phyloP scores from a whole-genome alignment of 1,139 yeast species.

The Pneumocystis wakefieldiae region DNA sequence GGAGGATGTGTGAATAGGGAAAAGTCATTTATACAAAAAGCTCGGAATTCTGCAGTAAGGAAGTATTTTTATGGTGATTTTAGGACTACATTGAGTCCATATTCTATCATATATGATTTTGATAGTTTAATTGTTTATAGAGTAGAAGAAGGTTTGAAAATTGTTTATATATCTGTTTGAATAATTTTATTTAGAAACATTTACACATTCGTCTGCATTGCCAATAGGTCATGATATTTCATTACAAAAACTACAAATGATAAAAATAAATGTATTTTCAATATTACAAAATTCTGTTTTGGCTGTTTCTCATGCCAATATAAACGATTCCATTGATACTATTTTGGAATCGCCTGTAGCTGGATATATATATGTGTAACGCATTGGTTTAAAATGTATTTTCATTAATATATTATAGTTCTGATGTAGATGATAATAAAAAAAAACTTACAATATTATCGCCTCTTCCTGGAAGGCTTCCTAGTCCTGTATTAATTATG shows the following conservation, averaged over 20 bases:
- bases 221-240: constrained; percentile 28
- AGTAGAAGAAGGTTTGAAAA: constrained; percentile 27
- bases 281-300: constrained; percentile 58
- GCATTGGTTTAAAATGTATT: constrained; percentile 3
- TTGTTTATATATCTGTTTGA: constrained; percentile 3
- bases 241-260: constrained; percentile 15
- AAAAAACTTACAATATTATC: constrained; percentile 57
- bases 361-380: constrained; percentile 40
- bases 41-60: constrained; percentile 62
- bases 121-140: constrained; percentile 37
- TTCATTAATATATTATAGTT: constrained; percentile 16
- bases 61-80: constrained; percentile 80
- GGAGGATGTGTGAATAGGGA: constrained; percentile 67
- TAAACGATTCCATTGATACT: constrained; percentile 36
- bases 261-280: constrained; percentile 36
- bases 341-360: constrained; percentile 46
- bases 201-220: constrained; percentile 25
- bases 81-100: constrained; percentile 61
- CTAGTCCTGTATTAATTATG: constrained; percentile 48
- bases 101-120: constrained; percentile 42
- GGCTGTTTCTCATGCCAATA: constrained; percentile 54
- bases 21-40: constrained; percentile 49
- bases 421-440: constrained; percentile 54
- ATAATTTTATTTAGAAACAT: constrained; percentile 7
- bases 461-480: constrained; percentile 79